phyloP scores from a whole-genome alignment of 2,329 filamentous ascomycete species.

The Calcarisporium arbuscula region DNA sequence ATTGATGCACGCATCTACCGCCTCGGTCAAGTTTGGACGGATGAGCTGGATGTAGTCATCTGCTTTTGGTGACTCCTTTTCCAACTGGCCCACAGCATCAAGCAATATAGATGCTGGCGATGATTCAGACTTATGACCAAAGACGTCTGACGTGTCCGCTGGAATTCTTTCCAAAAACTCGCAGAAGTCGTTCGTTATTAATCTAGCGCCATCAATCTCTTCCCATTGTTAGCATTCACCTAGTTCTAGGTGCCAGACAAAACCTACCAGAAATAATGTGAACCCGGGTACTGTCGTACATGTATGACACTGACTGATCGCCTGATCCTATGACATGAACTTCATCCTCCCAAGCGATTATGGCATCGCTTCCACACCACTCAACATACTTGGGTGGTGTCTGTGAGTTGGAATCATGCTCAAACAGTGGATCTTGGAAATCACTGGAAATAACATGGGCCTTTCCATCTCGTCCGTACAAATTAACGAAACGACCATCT shows the following conservation, averaged over 20 bases:
- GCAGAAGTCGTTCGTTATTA: slow-evolving; percentile 90
- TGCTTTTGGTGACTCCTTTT: slow-evolving; percentile 90
- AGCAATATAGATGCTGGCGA: slow-evolving; percentile 88
- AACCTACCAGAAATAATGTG: slow-evolving; percentile 75
- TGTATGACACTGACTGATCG: slow-evolving; percentile 69
- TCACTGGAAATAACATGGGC: slow-evolving; percentile 93
- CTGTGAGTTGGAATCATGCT: slow-evolving; percentile 82
- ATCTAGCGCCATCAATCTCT: slow-evolving; percentile 77
- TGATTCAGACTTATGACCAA: slow-evolving; percentile 80
- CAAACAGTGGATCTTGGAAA: slow-evolving; percentile 85
- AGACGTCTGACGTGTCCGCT: slow-evolving; percentile 79
- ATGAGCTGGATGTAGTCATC: slow-evolving; percentile 98
- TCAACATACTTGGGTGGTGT: slow-evolving; percentile 82
- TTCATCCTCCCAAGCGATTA: slow-evolving; percentile 96
- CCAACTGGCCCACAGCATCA: slow-evolving; percentile 85
- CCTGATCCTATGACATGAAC: slow-evolving; percentile 87
- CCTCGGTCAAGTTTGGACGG: slow-evolving; percentile 77
- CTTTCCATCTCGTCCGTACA: slow-evolving; percentile 80
- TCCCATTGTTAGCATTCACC: slow-evolving; percentile 7
- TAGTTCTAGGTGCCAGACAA: not conserved
- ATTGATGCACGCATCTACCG: slow-evolving; percentile 88
- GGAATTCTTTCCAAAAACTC: slow-evolving; percentile 96
- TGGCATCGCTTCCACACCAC: slow-evolving; percentile 95
- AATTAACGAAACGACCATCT: slow-evolving; percentile 78
- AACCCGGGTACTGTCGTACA: slow-evolving; percentile 83